phyloP scores from a whole-genome alignment of 169 alveolate genomes.

The Perkinsus olseni region DNA sequence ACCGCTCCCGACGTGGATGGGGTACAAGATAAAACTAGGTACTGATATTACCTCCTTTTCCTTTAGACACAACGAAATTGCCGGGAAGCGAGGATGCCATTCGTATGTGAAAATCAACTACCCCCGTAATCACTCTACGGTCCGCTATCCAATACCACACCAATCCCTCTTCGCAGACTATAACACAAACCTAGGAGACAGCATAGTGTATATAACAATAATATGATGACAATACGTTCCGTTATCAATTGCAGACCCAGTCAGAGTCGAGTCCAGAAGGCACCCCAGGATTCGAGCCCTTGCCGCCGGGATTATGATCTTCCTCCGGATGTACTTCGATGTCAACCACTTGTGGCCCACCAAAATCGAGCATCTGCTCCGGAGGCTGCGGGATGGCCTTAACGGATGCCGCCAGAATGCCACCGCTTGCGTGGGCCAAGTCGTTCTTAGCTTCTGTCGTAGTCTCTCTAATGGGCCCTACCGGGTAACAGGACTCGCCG shows the following conservation, averaged over 20 bases:
- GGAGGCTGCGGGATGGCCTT: neutral
- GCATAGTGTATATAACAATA: neutral
- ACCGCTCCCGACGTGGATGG: neutral
- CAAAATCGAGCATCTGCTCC: neutral
- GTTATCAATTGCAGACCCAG: neutral
- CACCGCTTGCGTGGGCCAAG: neutral
- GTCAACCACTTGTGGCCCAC: neutral
- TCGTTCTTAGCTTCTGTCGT: neutral
- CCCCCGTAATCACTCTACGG: too few relatives aligned
- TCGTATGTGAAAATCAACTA: too few relatives aligned
- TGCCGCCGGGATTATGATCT: neutral
- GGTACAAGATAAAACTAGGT: too few relatives aligned
- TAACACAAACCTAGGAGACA: neutral
- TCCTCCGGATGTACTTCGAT: neutral
- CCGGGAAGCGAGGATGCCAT: neutral
- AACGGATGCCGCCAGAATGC: neutral
- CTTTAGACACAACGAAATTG: neutral
- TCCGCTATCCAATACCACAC: too few relatives aligned
- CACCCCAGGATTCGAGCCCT: neutral
- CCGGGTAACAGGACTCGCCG: neutral
- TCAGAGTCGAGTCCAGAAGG: neutral
- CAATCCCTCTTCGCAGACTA: neutral
- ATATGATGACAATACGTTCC: neutral
- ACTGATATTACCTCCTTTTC: neutral
- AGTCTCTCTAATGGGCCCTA: neutral